Evolutionary conservation across 1,139 yeast genomes (phyloP), one percentile per base, ranked within the genome.

Genomic region (Suhomyces panamericanus): DNA sequence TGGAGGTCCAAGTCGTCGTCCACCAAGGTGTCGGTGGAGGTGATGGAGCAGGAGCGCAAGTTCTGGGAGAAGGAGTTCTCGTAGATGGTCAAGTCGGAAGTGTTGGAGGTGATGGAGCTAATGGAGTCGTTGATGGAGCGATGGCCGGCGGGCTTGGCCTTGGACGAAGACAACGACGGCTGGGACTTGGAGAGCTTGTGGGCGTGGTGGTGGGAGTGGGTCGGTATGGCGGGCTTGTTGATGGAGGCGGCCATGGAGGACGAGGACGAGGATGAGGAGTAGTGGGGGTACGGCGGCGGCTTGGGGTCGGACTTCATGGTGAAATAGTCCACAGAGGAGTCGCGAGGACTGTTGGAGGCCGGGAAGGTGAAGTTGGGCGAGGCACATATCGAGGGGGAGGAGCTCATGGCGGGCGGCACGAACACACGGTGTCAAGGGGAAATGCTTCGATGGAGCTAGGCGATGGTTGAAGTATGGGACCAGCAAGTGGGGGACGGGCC

Each of bases 81-180:
- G 26, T 47, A 49, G 31, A 53, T 44, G 38, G 54, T 50, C 39
- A 50, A 42, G 42, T 50, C 55, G 16, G 54, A 50, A 22, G 59
- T 52, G 38, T 55, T 59, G 26, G 60, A 55, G 9, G 55, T 54
- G 29, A 58, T 48, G 42, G 60, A 55, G 39, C 58, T 52, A 42
- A 57, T 48, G 39, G 59, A 56, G 34, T 48, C 52, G 30, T 46
- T 45, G 20, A 36, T 32, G 22, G 51, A 35, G 13, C 44, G 44
- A 38, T 48, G 52, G 15, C 39, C 28, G 27, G 38, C 16, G 12
- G 28, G 32, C 13, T 39, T 39, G 14, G 36, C 12, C 15, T 24
- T 24, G 4, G 28, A 14, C 12, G 24, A 6, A 6, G 29, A 49
- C 6, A 20, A 26, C 1, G 43, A 16, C 10, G 42, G 14, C 16